Conservation (phyloP, 1,284 basidiomycete species). For the Irpex sp. region DNA sequence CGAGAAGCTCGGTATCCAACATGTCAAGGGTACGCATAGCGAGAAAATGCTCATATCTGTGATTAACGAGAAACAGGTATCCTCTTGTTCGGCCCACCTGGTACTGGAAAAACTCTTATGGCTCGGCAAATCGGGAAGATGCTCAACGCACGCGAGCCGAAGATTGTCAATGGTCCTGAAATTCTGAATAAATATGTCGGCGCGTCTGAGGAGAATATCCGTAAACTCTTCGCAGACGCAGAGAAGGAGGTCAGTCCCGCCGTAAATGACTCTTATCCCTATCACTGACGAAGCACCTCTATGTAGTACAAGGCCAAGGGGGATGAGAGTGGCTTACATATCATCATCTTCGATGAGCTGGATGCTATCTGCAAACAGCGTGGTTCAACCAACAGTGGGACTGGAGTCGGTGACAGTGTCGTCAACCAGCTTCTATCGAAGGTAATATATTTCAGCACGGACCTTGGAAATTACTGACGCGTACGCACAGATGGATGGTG, state of each 20-base stretch:
- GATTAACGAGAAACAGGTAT: conserved; percentile 53
- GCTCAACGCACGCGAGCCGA: conserved; percentile 97
- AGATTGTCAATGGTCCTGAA: conserved; percentile 98
- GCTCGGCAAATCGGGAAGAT: conserved; percentile 99
- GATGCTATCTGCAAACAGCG: conserved; percentile 99
- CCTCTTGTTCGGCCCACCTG: conserved; percentile 92
- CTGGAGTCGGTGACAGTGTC: conserved; percentile 96
- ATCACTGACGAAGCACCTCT: background rate
- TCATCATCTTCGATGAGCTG: conserved; percentile 99
- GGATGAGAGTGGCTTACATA: conserved; percentile 97
- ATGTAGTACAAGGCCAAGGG: conserved; percentile 91
- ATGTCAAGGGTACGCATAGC: conserved; percentile 79
- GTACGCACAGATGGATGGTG: conserved; percentile 86
- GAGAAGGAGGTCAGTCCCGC: conserved; percentile 78
- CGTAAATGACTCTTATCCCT: background rate
- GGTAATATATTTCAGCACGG: conserved; percentile 32
- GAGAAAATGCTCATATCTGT: background rate
- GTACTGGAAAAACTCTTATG: conserved; percentile 98
- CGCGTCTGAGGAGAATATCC: conserved; percentile 97
- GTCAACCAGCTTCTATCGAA: conserved; percentile 99
- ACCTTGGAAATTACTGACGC: background rate
- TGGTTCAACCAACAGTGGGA: conserved; percentile 85
- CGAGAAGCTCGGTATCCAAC: conserved; percentile 97
- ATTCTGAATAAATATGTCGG: conserved; percentile 98
- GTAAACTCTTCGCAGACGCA: conserved; percentile 96